Conservation (phyloP, 345 rosid genomes). For the Bretschneidera sinensis region DNA sequence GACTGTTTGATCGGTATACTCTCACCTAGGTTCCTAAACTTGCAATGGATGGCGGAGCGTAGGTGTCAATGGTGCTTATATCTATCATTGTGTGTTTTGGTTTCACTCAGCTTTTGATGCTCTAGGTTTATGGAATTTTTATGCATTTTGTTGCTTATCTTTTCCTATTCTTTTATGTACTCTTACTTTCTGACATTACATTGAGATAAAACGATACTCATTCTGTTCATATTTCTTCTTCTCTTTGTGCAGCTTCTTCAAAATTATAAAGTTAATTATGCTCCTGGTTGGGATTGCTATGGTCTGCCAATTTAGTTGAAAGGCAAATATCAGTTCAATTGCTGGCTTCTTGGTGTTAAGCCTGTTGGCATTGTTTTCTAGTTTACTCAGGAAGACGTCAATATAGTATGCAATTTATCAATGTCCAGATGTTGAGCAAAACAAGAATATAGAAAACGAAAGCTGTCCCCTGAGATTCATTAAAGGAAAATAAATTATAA, state of each 20-base stretch:
- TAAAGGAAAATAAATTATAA: background rate
- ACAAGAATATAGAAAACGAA: background rate
- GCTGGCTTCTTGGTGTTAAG: conserved; percentile 4
- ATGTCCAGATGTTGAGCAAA: too few species aligned
- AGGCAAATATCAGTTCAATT: conserved; percentile 49
- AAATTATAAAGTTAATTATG: conserved; percentile 73
- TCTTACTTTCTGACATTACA: conserved; percentile 7
- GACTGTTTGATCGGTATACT: background rate
- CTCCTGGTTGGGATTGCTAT: conserved; percentile 99
- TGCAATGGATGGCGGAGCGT: background rate
- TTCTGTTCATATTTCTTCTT: conserved; percentile 11
- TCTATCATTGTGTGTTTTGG: background rate
- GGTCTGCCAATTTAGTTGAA: conserved; percentile 96
- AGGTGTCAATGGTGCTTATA: too few species aligned
- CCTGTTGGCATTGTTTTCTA: too few species aligned
- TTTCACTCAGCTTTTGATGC: background rate
- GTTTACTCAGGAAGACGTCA: too few species aligned
- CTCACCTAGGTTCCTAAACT: background rate
- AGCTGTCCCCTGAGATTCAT: background rate
- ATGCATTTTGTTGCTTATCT: too few species aligned
- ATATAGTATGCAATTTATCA: too few species aligned
- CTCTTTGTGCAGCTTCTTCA: conserved; percentile 66
- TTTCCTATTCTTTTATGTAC: background rate
- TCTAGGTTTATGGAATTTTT: too few species aligned
- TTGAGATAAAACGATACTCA: too few species aligned